phyloP scores from a whole-genome alignment of 495 filamentous ascomycete genomes.

The Aspergillus nanangensis region DNA sequence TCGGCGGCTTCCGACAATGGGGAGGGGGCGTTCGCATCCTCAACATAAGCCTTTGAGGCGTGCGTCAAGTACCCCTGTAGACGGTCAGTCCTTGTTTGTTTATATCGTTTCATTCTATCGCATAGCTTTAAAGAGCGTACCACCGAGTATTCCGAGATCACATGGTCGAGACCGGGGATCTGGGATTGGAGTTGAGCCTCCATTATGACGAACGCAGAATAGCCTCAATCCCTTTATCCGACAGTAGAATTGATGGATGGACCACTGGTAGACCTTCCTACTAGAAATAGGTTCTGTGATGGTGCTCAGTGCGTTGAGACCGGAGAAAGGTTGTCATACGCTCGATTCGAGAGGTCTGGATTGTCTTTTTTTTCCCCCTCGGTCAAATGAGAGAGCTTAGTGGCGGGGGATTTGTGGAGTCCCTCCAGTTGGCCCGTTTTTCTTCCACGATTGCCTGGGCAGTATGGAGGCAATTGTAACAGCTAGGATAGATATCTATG shows the following conservation, averaged over 20 bases:
- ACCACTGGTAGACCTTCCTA: neutral
- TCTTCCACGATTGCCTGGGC: no score
- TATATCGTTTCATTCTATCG: slow-evolving; percentile 3
- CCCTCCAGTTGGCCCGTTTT: no score
- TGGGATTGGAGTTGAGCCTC: slow-evolving; percentile 84
- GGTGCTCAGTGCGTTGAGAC: no score
- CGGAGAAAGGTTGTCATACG: no score
- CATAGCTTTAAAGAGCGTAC: slow-evolving; percentile 26
- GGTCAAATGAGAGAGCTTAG: no score
- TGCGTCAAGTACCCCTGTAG: slow-evolving; percentile 80
- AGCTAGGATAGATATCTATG: no score
- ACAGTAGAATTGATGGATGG: no score
- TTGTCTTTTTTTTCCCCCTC: no score
- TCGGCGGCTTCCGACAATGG: slow-evolving; percentile 81
- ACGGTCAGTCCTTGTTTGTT: slow-evolving; percentile 11
- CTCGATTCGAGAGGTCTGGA: no score
- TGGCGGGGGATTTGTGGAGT: no score
- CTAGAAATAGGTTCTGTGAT: neutral
- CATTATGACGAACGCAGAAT: slow-evolving; percentile 47
- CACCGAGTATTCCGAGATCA: slow-evolving; percentile 88
- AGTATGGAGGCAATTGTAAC: no score
- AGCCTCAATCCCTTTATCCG: neutral
- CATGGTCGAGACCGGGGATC: slow-evolving; percentile 83
- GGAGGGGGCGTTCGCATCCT: slow-evolving; percentile 62
- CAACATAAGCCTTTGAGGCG: slow-evolving; percentile 76